A percentile compares a stretch with the other conserved stretches of the same genome.
Evolutionary conservation across 306 rosid genomes (phyloP).

Genomic region (Castanea sativa): DNA sequence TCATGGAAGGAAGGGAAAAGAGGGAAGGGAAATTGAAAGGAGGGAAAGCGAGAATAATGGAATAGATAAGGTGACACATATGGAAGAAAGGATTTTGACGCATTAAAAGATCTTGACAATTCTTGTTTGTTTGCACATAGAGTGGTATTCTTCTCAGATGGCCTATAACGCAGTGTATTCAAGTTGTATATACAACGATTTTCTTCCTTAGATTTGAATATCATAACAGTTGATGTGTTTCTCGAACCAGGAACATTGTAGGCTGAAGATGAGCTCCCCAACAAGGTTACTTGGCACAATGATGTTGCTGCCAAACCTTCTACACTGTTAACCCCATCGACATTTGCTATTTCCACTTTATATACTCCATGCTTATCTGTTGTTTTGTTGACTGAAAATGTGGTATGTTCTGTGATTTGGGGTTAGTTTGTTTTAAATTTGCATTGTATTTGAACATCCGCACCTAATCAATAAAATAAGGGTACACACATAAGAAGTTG

Average conservation of each 20-base stretch:
- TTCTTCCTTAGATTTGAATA: slow-evolving; percentile 55
- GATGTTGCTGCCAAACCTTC: slow-evolving; percentile 48
- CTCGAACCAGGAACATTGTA: slow-evolving; percentile 48
- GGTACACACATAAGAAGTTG: background rate
- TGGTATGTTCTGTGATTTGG: slow-evolving; percentile 42
- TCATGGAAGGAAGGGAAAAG: slow-evolving; percentile 27
- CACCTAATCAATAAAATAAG: slow-evolving; percentile 37
- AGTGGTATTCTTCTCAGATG: slow-evolving; percentile 40
- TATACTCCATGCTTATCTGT: slow-evolving; percentile 54
- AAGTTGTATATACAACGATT: slow-evolving; percentile 58
- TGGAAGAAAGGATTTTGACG: slow-evolving; percentile 51
- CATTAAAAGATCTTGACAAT: slow-evolving; percentile 25
- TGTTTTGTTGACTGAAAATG: slow-evolving; percentile 52
- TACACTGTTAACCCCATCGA: slow-evolving; percentile 55
- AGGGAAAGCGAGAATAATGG: slow-evolving; percentile 29
- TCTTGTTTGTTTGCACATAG: slow-evolving; percentile 38
- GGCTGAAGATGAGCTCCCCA: slow-evolving; percentile 33
- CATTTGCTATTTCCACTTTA: slow-evolving; percentile 53
- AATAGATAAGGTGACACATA: slow-evolving; percentile 36
- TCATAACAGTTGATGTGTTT: slow-evolving; percentile 40
- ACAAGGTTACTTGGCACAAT: slow-evolving; percentile 53
- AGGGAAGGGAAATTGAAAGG: slow-evolving; percentile 30
- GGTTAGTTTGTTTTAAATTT: slow-evolving; percentile 56
- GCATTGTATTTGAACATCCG: slow-evolving; percentile 61
- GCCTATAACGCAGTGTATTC: slow-evolving; percentile 53